Base-by-base conservation (phyloP, 352 stramenopile genomes). In the Phytophthora sp. region DNA sequence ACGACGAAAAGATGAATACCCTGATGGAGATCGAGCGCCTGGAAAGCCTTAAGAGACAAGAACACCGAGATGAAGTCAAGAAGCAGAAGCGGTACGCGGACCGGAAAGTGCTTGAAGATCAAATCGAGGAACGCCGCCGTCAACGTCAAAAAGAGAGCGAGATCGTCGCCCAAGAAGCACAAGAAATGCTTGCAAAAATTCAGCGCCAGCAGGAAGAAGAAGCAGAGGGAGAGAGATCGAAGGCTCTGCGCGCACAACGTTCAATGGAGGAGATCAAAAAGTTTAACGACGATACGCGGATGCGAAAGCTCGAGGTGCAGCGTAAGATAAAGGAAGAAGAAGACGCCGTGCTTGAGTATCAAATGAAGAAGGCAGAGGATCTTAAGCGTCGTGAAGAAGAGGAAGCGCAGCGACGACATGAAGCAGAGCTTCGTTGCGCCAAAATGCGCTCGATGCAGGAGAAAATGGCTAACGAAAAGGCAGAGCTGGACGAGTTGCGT, bases 11-110 rank as follows among this genome's bases (percentile, higher is more conserved):
- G 52, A 97, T 98, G 88, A 97, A 98, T 53, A 75, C 97, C 42
- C 77, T 96, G 42, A 98, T 98, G 94, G 94, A 98, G 72, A 89
- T 98, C 42, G 89, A 98, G 71, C 88, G 95, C 1, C 80, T 99
- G 15, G 84, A 96, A 60, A 93, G 96, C 16, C 78, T 99, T 2
- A 93, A 98, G 63, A 70, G 76, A 27, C 89, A 97, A 57, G 94
- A 98, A 63, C 77, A 85, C 23, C 73, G 96, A 26, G 92, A 98
- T 52, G 87, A 97, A 47, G 73, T 86, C 23, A 96, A 96, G 47
- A 96, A 94, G 58, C 79, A 91, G 18, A 95, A 93, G 73, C 78
- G 86, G 20, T 84, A 88, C 51, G 77, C 84, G 1, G 79, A 97
- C 59, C 76, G 85, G 9, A 94, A 94, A 64, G 77, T 98, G 36